phyloP scores from a whole-genome alignment of 148 eudicot genomes.

The Amaranthus cruentus region DNA sequence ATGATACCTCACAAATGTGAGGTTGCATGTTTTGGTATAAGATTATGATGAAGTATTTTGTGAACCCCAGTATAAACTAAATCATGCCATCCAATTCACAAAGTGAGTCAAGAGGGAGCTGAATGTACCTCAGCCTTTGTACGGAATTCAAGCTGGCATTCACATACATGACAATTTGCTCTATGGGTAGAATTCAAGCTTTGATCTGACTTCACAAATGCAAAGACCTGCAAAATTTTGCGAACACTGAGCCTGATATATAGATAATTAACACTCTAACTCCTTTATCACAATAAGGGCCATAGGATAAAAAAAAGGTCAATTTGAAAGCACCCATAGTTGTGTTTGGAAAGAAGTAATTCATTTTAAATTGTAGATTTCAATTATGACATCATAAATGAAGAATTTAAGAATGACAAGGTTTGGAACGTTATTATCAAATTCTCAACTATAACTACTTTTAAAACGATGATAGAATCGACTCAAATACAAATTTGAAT shows the following conservation, averaged over 20 bases:
- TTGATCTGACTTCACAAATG: constrained; percentile 65
- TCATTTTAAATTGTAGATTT: no score
- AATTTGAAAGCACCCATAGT: no score
- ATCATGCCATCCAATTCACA: constrained; percentile 2
- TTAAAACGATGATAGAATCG: no score
- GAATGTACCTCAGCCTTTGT: constrained; percentile 78
- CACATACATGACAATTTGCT: constrained; percentile 84
- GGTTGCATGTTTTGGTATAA: neutral
- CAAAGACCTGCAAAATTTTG: constrained; percentile 66
- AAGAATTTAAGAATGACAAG: no score
- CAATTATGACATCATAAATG: no score
- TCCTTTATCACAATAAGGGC: neutral
- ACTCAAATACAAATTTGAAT: no score
- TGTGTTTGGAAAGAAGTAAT: no score
- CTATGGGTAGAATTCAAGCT: constrained; percentile 60
- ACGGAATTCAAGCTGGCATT: constrained; percentile 74
- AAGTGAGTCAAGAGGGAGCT: neutral
- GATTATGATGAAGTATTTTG: neutral
- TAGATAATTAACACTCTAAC: neutral
- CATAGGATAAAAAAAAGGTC: neutral
- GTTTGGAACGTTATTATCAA: no score
- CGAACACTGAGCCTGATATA: constrained; percentile 5
- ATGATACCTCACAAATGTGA: neutral
- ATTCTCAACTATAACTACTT: no score
- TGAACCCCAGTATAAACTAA: neutral